These are phyloP conservation scores for Jasminum sambac DNA, from an alignment of 257 asterid species.

Conservation along the genomic window DNA sequence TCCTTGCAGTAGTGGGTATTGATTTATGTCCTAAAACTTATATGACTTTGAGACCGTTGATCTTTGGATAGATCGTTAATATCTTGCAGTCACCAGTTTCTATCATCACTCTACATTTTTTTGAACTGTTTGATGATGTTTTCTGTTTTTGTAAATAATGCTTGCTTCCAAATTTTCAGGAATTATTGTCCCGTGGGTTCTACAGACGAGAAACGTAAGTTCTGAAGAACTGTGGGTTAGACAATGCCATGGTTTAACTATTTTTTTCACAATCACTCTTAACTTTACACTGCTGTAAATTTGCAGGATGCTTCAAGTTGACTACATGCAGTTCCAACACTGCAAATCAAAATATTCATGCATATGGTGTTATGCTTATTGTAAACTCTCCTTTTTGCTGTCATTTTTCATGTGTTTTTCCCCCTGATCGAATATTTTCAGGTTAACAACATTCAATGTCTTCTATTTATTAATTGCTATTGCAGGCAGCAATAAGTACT, in stretches of 20 bases:
- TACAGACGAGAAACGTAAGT: constrained; percentile 56
- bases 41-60: not conserved
- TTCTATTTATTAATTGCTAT: constrained; percentile 1
- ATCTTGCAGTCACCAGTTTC: not conserved
- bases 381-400: constrained; percentile 45
- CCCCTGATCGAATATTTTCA: not conserved
- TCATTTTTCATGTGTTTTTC: constrained; percentile 5
- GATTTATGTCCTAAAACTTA: constrained; percentile 24
- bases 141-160: constrained; percentile 14
- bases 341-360: constrained; percentile 73
- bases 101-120: not conserved
- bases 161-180: constrained; percentile 40
- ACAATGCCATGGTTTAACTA: not conserved
- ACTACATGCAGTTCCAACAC: constrained; percentile 63
- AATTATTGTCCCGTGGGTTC: constrained; percentile 72
- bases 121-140: not conserved
- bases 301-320: constrained; percentile 69
- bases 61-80: not conserved
- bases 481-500: constrained; percentile 82
- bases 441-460: not conserved
- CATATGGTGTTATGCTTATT: constrained; percentile 75
- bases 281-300: constrained; percentile 20
- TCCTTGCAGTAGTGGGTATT: constrained; percentile 78
- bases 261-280: not conserved
- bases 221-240: constrained; percentile 4